Evolutionary conservation across 73 alveolate species (phyloP), one percentile per base, ranked within the genome.

Genomic region (Stentor coeruleus): DNA sequence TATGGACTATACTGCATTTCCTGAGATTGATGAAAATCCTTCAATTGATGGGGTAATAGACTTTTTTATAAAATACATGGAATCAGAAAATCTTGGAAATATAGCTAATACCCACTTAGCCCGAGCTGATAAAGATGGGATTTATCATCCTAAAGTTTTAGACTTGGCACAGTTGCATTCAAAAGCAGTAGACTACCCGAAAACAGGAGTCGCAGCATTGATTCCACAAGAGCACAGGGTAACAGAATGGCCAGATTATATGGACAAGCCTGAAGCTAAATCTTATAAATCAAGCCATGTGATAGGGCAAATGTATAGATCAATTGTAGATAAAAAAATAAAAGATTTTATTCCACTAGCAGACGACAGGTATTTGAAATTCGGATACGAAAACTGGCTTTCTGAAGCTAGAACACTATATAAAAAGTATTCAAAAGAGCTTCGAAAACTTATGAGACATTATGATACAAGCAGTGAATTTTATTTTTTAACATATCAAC

Each of bases 151-250:
- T n/a, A 82, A 82, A 37, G 86, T 96, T 77, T 30, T 87, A 30
- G 85, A 86, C 58, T 81, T 93, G 37, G 87, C 96, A 38, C 77
- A 86, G 38, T 58, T 86, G 74, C 91, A 89, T 41, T 83, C 91
- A 31, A 74, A 74, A n/a, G 98, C 96, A 35, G 95, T 93, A 28
- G 98, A 93, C 80, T 89, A 84, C 38, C 87, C 84, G 38, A 93
- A 93, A 88, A 86, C 87, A 40, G 95, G 98, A 20, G 38, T 77
- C 66, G 82, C 75, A 74, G 88, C 82, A 81, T 81, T 30, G 79
- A 58, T 59, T 59, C 76, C 59, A 6, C 40, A 14, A 33, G 73
- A 40, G 41, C 59, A 58, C 72, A 72, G 84, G 83, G 82, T 76
- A 3, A 58, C 77, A 4, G 58, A 83, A 14, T 90, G 89, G 89